These are phyloP conservation scores for Amylostereum chailletii DNA, from an alignment of 1,284 basidiomycete genomes.

Conservation along the genomic window DNA sequence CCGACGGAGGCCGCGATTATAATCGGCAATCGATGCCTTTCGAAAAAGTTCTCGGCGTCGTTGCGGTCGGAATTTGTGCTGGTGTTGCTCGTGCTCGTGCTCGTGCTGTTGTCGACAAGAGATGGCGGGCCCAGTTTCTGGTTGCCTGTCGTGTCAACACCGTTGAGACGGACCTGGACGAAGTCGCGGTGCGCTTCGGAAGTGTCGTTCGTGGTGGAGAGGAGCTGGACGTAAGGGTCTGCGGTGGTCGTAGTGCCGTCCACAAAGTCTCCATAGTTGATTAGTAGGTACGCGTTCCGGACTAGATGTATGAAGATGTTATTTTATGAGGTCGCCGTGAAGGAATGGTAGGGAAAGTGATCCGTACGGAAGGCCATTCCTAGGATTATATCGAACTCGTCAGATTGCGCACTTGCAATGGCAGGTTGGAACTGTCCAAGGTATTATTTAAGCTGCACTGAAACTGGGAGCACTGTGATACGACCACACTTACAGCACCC, in stretches of 20 bases:
- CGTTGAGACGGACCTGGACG: constrained; percentile 38
- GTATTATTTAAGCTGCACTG: background rate
- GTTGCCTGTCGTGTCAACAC: constrained; percentile 34
- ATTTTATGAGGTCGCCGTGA: background rate
- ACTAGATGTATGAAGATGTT: constrained; percentile 31
- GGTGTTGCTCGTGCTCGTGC: too few relatives aligned
- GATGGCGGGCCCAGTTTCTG: constrained; percentile 14
- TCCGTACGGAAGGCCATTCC: constrained; percentile 71
- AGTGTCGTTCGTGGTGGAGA: constrained; percentile 33
- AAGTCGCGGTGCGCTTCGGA: constrained; percentile 41
- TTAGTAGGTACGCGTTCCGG: constrained; percentile 55
- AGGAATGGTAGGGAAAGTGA: constrained; percentile 1
- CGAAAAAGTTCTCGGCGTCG: too few relatives aligned
- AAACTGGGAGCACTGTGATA: background rate
- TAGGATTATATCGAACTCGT: constrained; percentile 63
- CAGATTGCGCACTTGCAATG: constrained; percentile 30
- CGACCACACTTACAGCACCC: constrained; percentile 40
- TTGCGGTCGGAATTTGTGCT: too few relatives aligned
- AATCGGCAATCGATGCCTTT: too few relatives aligned
- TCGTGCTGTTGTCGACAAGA: background rate
- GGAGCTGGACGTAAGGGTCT: constrained; percentile 53
- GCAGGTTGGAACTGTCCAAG: constrained; percentile 64
- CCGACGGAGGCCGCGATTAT: too few relatives aligned
- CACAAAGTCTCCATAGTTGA: constrained; percentile 54
- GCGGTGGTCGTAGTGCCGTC: constrained; percentile 25